Conservation (phyloP, 2,329 filamentous ascomycete species). For the Cercospora zeae-maydis region DNA sequence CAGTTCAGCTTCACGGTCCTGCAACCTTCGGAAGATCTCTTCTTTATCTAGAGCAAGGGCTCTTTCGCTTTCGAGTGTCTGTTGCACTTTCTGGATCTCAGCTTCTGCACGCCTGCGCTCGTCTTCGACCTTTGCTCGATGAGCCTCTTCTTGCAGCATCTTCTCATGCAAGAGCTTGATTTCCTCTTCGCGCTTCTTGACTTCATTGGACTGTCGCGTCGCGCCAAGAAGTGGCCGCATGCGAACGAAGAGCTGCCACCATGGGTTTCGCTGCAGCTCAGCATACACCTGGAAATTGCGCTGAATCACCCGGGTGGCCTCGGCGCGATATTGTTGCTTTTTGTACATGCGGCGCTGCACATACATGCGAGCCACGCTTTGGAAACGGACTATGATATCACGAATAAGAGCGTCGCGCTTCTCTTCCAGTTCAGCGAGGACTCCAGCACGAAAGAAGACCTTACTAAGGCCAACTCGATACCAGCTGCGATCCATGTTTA, state of each 20-base stretch:
- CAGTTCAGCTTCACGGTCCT: slow-evolving; percentile 84
- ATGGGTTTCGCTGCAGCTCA: slow-evolving; percentile 84
- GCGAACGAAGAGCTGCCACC: slow-evolving; percentile 92
- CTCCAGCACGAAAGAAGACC: slow-evolving; percentile 95
- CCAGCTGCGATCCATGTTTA: slow-evolving; percentile 77
- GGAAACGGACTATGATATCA: slow-evolving; percentile 90
- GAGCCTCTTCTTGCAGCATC: slow-evolving; percentile 70
- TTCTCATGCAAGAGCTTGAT: slow-evolving; percentile 83
- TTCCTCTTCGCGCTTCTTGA: slow-evolving; percentile 91
- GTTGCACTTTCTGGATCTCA: slow-evolving; percentile 85
- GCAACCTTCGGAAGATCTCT: slow-evolving; percentile 96
- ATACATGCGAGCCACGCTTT: slow-evolving; percentile 87
- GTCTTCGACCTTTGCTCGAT: slow-evolving; percentile 79
- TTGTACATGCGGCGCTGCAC: slow-evolving; percentile 81
- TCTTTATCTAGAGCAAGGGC: slow-evolving; percentile 97
- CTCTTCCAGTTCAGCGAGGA: slow-evolving; percentile 94
- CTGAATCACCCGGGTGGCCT: slow-evolving; percentile 92
- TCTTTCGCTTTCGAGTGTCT: slow-evolving; percentile 91
- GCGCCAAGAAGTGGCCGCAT: slow-evolving; percentile 95
- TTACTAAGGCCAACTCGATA: slow-evolving; percentile 95
- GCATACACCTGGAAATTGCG: slow-evolving; percentile 90
- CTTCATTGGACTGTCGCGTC: slow-evolving; percentile 85
- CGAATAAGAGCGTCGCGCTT: slow-evolving; percentile 88
- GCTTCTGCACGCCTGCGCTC: slow-evolving; percentile 81
- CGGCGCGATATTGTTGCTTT: slow-evolving; percentile 90